Evolutionary conservation across 192 early-diverging fungal species (phyloP).

Genomic region (Coemansia sp.): DNA sequence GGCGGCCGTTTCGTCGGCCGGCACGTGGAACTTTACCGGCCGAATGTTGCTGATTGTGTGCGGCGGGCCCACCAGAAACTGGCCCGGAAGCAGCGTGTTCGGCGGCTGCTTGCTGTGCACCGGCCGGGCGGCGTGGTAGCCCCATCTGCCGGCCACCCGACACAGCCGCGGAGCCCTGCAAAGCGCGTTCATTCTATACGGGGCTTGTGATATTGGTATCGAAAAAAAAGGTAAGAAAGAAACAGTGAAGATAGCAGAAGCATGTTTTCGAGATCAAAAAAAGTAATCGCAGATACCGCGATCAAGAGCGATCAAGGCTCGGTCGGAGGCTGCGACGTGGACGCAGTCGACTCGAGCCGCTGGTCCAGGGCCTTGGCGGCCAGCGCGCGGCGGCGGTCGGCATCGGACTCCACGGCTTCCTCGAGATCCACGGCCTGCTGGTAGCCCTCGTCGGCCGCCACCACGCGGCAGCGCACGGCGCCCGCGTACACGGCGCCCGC

Average conservation of each 20-base stretch:
- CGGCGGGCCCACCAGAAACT: conserved; percentile 38
- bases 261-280: too few species aligned
- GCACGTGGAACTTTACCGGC: conserved; percentile 26
- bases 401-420: conserved; percentile 14
- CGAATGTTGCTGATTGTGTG: conserved; percentile 48
- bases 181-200: too few species aligned
- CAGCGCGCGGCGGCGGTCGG: conserved; percentile 37
- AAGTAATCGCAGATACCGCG: too few species aligned
- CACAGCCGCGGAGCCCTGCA: too few species aligned
- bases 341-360: conserved; percentile 10
- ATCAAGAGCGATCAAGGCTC: too few species aligned
- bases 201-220: not conserved
- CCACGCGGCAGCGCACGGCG: conserved; percentile 24
- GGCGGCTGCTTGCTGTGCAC: too few species aligned
- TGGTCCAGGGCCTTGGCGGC: conserved; percentile 42
- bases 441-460: conserved; percentile 43
- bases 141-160: too few species aligned
- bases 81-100: conserved; percentile 28
- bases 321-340: not conserved
- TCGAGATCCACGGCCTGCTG: conserved; percentile 28
- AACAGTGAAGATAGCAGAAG: too few species aligned
- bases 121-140: too few species aligned
- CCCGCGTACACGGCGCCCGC: conserved; percentile 11
- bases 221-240: too few species aligned
- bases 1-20: conserved; percentile 22